Base-by-base conservation (phyloP, 495 filamentous ascomycete species). In the Pseudevernia furfuracea region DNA sequence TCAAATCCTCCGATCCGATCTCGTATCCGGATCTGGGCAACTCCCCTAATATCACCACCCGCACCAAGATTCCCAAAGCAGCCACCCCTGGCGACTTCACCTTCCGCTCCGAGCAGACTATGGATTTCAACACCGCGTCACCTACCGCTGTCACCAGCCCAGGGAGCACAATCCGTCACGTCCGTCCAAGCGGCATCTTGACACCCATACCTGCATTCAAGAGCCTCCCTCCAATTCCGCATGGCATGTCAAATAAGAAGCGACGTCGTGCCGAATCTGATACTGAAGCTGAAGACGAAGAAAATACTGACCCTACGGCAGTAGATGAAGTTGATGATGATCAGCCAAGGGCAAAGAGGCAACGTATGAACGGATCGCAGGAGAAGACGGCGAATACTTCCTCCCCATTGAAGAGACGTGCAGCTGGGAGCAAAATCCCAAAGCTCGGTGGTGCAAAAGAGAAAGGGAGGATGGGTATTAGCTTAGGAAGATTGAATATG, bases 211-310 rank as follows among this genome's bases (percentile, higher is more conserved):
- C 63, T 46, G 57, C 65, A 9, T 71, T 80, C 46, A 72, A 73
- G 0, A 75, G 82, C 15, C 37, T 78, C 12, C 74, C 79, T 4
- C 69, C 73, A 19, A 77, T 89, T 39, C 80, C 86, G 8, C 87
- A 91, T 69, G 88, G 89, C 39, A 84, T 92, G 70, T 70, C 75
- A 5, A 90, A 88, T 75, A 90, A 92, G 78, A 91, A 90, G 77
- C 80, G 87, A 55, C 81, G 81, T 62, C 81, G 85, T 21, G 78
- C 77, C 52, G 72, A 78, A 5, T 65, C 68, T 12, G 69, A 71
- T 6, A 56, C 48, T 19, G 68, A 72, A 58, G 56, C 62, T 15
- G 75, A 77, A 38, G 73, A 75, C n/a, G 70, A 71, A 44, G 71
- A 69, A 49, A 69, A 74, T 14, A 39, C 65, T 17, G 67, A 67